A percentile compares a stretch with the other conserved stretches of the same genome.
phyloP scores from a whole-genome alignment of 169 alveolate species.

The Eimeria maxima region DNA sequence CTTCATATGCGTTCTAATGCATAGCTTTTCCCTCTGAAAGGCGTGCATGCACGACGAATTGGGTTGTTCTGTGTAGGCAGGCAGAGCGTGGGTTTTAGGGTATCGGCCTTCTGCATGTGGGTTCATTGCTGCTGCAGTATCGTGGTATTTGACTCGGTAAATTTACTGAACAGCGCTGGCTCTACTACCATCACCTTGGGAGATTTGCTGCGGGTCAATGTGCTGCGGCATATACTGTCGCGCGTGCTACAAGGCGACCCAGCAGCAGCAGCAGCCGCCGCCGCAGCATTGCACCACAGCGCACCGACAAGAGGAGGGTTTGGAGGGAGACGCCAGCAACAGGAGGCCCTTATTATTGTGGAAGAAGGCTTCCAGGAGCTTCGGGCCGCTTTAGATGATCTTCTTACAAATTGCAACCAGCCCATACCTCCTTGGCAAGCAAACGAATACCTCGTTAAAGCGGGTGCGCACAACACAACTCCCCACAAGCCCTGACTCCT shows the following conservation, averaged over 20 bases:
- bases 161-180: background rate
- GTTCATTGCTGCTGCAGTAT: background rate
- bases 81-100: background rate
- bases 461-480: background rate
- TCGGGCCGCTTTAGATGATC: conserved; percentile 6
- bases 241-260: background rate
- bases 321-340: background rate
- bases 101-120: background rate
- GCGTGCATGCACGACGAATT: no score
- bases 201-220: conserved; percentile 54
- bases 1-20: no score
- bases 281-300: conserved; percentile 16
- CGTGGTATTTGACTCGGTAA: background rate
- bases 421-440: background rate
- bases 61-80: no score
- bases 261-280: background rate
- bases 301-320: background rate
- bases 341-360: background rate
- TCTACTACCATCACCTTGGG: conserved; percentile 27
- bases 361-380: conserved; percentile 35
- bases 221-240: conserved; percentile 61
- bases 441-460: background rate
- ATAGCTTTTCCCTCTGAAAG: no score
- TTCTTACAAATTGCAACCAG: conserved; percentile 25
- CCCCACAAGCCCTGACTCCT: no score